Percentiles rank a stretch among this genome's conserved stretches.
Evolutionary conservation across 1,284 basidiomycete species (phyloP).

Genomic region (Quambalaria eucalypti): DNA sequence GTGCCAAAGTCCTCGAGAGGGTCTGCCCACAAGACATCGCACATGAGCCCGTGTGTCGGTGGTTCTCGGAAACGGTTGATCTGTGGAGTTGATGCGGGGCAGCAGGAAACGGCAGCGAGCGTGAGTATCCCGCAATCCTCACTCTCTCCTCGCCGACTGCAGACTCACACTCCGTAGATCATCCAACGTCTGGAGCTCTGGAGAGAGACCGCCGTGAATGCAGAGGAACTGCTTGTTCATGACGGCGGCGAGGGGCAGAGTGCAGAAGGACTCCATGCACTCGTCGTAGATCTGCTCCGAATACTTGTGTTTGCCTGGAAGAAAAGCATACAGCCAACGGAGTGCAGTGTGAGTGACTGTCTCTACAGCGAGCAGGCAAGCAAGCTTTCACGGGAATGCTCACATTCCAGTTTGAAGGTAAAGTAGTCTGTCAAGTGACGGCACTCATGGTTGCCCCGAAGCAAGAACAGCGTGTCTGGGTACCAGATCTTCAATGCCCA

Average conservation of each 20-base stretch:
- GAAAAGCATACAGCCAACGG: neutral
- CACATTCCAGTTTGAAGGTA: constrained; percentile 46
- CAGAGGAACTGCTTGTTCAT: constrained; percentile 98
- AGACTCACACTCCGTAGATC: constrained; percentile 58
- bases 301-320: constrained; percentile 44
- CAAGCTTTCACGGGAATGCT: too few relatives aligned
- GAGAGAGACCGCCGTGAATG: constrained; percentile 84
- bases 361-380: too few relatives aligned
- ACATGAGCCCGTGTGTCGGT: constrained; percentile 87
- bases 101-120: neutral
- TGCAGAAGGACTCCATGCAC: constrained; percentile 70
- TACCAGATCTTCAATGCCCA: constrained; percentile 47
- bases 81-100: constrained; percentile 51
- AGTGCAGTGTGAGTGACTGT: neutral
- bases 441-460: constrained; percentile 47
- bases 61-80: constrained; percentile 91
- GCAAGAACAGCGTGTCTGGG: constrained; percentile 43
- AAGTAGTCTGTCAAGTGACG: constrained; percentile 47
- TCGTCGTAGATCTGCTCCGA: constrained; percentile 46
- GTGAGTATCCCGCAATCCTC: constrained; percentile 54
- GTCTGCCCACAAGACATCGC: constrained; percentile 89
- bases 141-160: neutral
- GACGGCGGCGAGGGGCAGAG: constrained; percentile 78
- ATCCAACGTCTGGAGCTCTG: constrained; percentile 73
- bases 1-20: constrained; percentile 86